phyloP scores from a whole-genome alignment of 2,329 filamentous ascomycete genomes.

The Arachnomyces sp. region DNA sequence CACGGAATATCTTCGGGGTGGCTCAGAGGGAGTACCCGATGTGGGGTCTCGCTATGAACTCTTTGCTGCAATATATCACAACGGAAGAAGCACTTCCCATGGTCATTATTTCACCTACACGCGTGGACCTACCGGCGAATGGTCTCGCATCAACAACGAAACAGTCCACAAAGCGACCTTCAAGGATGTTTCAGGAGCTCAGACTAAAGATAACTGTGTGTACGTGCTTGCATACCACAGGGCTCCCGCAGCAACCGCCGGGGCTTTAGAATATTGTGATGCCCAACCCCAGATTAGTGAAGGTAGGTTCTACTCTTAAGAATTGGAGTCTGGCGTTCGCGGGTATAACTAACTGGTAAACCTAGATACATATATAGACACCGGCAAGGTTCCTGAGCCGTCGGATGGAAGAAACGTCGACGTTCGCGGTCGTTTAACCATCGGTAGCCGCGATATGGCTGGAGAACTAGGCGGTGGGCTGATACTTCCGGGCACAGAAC shows the following conservation, averaged over 20 bases:
- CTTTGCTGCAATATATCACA: constrained; percentile 7
- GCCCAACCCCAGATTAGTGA: neutral
- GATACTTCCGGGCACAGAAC: too few species aligned
- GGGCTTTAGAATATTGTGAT: neutral
- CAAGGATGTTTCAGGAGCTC: neutral
- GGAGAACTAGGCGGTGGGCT: too few species aligned
- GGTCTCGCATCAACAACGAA: constrained; percentile 7
- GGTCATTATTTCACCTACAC: constrained; percentile 10
- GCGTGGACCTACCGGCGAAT: constrained; percentile 6
- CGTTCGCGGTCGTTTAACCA: too few species aligned
- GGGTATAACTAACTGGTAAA: neutral
- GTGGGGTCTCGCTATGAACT: constrained; percentile 8
- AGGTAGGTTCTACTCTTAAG: neutral
- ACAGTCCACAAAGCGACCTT: neutral
- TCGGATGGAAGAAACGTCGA: too few species aligned
- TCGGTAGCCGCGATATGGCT: too few species aligned
- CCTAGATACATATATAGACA: too few species aligned
- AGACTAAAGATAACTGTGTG: constrained; percentile 2
- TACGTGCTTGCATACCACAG: constrained; percentile 7
- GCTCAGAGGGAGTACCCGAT: neutral
- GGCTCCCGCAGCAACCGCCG: too few species aligned
- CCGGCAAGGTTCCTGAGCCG: too few species aligned
- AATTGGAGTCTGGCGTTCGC: neutral
- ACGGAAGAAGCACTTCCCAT: neutral
- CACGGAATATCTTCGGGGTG: constrained; percentile 6